Conservation (phyloP, 2,329 filamentous ascomycete genomes). For the Fusarium sp. region DNA sequence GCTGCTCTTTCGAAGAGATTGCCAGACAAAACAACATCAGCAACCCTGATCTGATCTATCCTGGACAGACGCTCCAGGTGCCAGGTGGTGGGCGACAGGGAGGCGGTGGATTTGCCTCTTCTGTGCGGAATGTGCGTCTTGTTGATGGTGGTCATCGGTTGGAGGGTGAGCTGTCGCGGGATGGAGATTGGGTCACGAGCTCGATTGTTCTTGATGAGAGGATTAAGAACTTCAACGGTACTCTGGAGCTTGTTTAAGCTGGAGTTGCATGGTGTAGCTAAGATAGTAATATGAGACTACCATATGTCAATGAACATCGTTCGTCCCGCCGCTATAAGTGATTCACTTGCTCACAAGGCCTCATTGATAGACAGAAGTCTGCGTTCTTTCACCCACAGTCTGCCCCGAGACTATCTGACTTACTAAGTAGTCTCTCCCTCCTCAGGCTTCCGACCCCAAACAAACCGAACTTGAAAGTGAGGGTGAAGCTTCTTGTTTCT, state of each 20-base stretch:
- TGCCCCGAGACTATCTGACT: background rate
- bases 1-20: constrained; percentile 56
- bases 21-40: constrained; percentile 56
- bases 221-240: constrained; percentile 53
- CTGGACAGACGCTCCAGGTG: constrained; percentile 57
- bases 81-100: constrained; percentile 47
- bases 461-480: constrained; percentile 23
- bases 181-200: constrained; percentile 51
- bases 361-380: too few relatives aligned
- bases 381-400: background rate
- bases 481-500: constrained; percentile 20
- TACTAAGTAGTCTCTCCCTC: background rate
- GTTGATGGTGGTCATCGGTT: constrained; percentile 54
- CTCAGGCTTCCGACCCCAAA: constrained; percentile 20
- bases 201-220: constrained; percentile 54
- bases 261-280: background rate
- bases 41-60: constrained; percentile 60
- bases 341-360: too few relatives aligned
- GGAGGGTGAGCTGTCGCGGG: constrained; percentile 51
- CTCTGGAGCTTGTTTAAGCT: constrained; percentile 33
- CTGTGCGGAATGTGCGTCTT: constrained; percentile 54
- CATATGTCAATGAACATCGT: too few relatives aligned
- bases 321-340: too few relatives aligned
- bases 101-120: constrained; percentile 51
- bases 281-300: background rate